Percentiles rank a stretch among this genome's conserved stretches.
Conservation (phyloP, 768 basidiomycete species). For the Psilocybe cyanescens region DNA sequence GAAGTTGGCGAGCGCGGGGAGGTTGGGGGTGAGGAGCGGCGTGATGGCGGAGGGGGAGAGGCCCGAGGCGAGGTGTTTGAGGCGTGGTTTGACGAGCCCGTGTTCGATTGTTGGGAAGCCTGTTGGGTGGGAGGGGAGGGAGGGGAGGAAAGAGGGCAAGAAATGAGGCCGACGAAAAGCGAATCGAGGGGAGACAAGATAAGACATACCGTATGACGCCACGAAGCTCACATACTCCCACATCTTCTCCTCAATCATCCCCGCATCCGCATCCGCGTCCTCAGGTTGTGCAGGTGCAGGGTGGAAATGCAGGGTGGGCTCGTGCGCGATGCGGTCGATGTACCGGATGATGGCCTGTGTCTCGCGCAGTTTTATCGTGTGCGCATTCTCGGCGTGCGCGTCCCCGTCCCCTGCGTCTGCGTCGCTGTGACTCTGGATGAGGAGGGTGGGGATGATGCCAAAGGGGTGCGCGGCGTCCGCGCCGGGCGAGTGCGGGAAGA, state of each 20-base stretch:
- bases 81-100: constrained; percentile 34
- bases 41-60: constrained; percentile 24
- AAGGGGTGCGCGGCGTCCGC: constrained; percentile 33
- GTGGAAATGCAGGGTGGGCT: constrained; percentile 27
- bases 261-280: constrained; percentile 14
- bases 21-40: constrained; percentile 22
- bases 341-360: constrained; percentile 36
- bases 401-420: constrained; percentile 12
- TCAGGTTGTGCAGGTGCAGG: background rate
- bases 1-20: background rate
- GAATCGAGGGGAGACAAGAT: too few relatives aligned
- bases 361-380: constrained; percentile 30
- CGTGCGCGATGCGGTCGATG: constrained; percentile 32
- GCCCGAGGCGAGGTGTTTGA: constrained; percentile 31
- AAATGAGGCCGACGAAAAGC: too few relatives aligned
- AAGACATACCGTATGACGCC: constrained; percentile 31
- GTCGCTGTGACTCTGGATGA: constrained; percentile 21
- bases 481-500: constrained; percentile 23
- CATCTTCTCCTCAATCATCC: constrained; percentile 32
- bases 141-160: background rate
- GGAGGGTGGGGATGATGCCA: constrained; percentile 34
- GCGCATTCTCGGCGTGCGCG: constrained; percentile 20
- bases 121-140: constrained; percentile 2
- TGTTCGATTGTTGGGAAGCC: constrained; percentile 34
- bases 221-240: constrained; percentile 37